These are phyloP conservation scores for Corylus heterophylla DNA, from an alignment of 306 rosid genomes.

Conservation along the genomic window DNA sequence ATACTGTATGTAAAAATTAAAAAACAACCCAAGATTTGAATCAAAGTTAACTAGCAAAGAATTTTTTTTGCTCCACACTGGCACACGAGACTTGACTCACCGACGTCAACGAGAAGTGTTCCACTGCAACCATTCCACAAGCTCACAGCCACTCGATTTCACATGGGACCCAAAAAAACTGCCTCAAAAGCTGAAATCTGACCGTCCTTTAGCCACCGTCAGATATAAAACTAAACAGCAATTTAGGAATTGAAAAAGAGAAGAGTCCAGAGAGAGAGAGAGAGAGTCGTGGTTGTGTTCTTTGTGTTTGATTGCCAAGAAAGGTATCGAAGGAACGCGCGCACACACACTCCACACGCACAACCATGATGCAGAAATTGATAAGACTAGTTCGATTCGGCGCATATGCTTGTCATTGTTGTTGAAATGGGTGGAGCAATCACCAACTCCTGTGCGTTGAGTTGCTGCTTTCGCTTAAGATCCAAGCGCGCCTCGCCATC, in stretches of 20 bases:
- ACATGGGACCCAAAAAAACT: neutral
- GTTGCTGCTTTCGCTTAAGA: slow-evolving; percentile 65
- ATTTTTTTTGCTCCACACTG: too few relatives aligned
- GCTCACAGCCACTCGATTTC: neutral
- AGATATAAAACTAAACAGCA: slow-evolving; percentile 12
- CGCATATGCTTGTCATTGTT: slow-evolving; percentile 26
- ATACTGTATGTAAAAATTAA: too few relatives aligned
- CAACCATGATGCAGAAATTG: slow-evolving; percentile 30
- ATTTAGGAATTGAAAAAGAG: slow-evolving; percentile 2
- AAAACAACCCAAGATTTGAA: too few relatives aligned
- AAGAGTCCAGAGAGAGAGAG: neutral
- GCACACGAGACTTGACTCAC: too few relatives aligned
- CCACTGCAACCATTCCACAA: neutral
- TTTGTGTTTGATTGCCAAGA: slow-evolving; percentile 49
- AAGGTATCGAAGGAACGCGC: slow-evolving; percentile 46
- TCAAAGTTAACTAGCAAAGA: too few relatives aligned
- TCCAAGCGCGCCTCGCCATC: slow-evolving; percentile 66
- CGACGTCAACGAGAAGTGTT: neutral
- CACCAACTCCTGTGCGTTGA: slow-evolving; percentile 49
- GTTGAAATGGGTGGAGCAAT: slow-evolving; percentile 57
- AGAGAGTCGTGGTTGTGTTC: slow-evolving; percentile 29
- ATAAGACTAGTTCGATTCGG: slow-evolving; percentile 36
- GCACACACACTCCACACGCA: slow-evolving; percentile 2
- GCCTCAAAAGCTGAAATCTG: neutral
- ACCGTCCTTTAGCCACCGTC: slow-evolving; percentile 3